Percentiles rank a stretch among this genome's conserved stretches.
These are phyloP conservation scores for Aspergillus cejpii DNA, from an alignment of 2,329 filamentous ascomycete species.

Conservation along the genomic window DNA sequence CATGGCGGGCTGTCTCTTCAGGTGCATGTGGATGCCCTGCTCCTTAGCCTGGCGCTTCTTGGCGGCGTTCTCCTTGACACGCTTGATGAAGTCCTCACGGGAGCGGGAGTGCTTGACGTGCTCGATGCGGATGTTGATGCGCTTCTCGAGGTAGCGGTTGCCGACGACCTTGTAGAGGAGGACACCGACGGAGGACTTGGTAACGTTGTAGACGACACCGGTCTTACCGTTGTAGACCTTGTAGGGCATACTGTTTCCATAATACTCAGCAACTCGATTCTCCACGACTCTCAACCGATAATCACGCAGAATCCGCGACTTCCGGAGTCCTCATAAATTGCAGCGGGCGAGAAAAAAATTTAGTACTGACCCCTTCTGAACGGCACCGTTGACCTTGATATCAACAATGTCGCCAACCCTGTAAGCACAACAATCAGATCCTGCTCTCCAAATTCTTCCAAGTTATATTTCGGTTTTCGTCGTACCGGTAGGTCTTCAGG, in stretches of 20 bases:
- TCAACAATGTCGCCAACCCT: conserved; percentile 98
- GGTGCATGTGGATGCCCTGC: conserved; percentile 75
- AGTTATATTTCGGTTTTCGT: conserved; percentile 13
- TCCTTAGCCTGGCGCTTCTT: conserved; percentile 90
- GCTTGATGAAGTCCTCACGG: conserved; percentile 90
- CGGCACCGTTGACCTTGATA: conserved; percentile 96
- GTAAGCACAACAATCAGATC: conserved; percentile 42
- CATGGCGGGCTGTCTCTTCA: conserved; percentile 81
- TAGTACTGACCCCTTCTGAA: conserved; percentile 83
- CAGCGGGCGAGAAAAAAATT: conserved; percentile 15
- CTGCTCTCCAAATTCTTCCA: conserved; percentile 17
- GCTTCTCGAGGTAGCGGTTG: conserved; percentile 99
- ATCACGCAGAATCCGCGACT: conserved; percentile 6
- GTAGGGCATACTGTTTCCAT: conserved; percentile 76
- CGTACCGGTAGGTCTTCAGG: conserved; percentile 83
- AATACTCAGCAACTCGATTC: conserved; percentile 23
- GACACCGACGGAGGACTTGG: conserved; percentile 93
- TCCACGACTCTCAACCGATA: conserved; percentile 6
- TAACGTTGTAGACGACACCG: conserved; percentile 97
- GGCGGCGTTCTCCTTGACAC: conserved; percentile 92
- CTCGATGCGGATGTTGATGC: conserved; percentile 97
- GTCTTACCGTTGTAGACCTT: conserved; percentile 99
- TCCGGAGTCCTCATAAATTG: conserved; percentile 6
- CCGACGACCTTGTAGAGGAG: conserved; percentile 99
- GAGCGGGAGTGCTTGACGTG: conserved; percentile 93